Percentiles rank a stretch among this genome's conserved stretches.
Evolutionary conservation across 2,329 filamentous ascomycete genomes (phyloP).

Genomic region (Phoma sp.): DNA sequence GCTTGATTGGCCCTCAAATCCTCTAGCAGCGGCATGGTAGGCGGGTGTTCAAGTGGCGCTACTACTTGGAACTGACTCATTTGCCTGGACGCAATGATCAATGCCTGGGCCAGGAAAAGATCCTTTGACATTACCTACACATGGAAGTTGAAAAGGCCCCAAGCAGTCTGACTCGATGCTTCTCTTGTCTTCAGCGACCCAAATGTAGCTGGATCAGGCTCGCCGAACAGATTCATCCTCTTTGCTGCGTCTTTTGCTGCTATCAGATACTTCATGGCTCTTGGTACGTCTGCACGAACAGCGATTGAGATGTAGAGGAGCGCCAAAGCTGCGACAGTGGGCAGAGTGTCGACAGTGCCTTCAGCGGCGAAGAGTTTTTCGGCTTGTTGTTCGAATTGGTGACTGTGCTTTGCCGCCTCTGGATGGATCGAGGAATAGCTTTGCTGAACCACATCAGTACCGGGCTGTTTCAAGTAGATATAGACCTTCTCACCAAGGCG

Average conservation of each 20-base stretch:
- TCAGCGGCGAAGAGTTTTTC: constrained; percentile 18
- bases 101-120: neutral
- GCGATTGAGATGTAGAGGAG: constrained; percentile 16
- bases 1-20: neutral
- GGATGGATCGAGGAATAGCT: constrained; percentile 13
- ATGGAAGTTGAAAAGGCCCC: constrained; percentile 21
- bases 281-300: constrained; percentile 15
- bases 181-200: constrained; percentile 4
- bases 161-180: constrained; percentile 17
- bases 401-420: constrained; percentile 7
- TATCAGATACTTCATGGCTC: constrained; percentile 8
- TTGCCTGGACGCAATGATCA: constrained; percentile 17
- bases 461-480: neutral
- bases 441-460: constrained; percentile 5
- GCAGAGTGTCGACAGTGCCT: neutral
- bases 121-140: constrained; percentile 10
- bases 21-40: constrained; percentile 12
- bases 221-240: constrained; percentile 14
- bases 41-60: constrained; percentile 13
- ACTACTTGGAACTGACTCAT: constrained; percentile 16
- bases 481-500: constrained; percentile 9
- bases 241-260: constrained; percentile 13
- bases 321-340: constrained; percentile 13
- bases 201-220: constrained; percentile 5
- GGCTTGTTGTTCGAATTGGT: constrained; percentile 17